These are phyloP conservation scores for Naganishia kalamii DNA, from an alignment of 768 basidiomycete species.

Conservation along the genomic window DNA sequence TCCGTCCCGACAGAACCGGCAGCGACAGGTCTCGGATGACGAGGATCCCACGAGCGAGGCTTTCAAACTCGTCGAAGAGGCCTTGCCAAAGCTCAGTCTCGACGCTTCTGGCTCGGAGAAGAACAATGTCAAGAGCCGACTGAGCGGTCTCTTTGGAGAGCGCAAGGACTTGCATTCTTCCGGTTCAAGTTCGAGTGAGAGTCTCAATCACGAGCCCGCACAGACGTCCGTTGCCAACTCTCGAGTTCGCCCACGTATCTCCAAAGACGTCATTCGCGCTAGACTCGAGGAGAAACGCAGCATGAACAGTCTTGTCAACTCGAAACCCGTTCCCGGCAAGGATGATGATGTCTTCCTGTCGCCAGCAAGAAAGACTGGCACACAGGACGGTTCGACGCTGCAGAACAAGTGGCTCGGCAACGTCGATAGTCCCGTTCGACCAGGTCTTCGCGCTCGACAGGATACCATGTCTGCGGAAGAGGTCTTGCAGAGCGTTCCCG, in stretches of 20 bases:
- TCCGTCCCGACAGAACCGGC: not conserved
- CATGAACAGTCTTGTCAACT: not conserved
- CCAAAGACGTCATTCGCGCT: constrained; percentile 42
- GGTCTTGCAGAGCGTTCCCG: constrained; percentile 19
- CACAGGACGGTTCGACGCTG: not conserved
- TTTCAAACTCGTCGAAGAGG: constrained; percentile 19
- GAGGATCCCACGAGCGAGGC: constrained; percentile 11
- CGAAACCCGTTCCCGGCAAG: not conserved
- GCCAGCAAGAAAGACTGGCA: not conserved
- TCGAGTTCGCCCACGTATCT: constrained; percentile 43
- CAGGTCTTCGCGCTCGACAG: constrained; percentile 1
- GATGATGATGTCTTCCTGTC: constrained; percentile 33
- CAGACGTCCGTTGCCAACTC: constrained; percentile 21
- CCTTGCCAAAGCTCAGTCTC: constrained; percentile 10
- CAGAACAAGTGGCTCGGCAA: not conserved
- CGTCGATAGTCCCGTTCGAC: not conserved
- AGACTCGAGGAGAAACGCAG: constrained; percentile 38
- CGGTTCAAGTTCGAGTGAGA: not conserved
- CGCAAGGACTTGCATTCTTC: not conserved
- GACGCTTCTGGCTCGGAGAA: not conserved
- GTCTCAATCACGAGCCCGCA: not conserved
- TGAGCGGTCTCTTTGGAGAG: constrained; percentile 3
- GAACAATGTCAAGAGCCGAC: not conserved
- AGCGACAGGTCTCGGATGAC: not conserved
- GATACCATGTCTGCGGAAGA: not conserved